Evolutionary conservation across 2,329 filamentous ascomycete genomes (phyloP), one percentile per base, ranked within the genome.

Genomic region (Pseudocercospora macadamiae): DNA sequence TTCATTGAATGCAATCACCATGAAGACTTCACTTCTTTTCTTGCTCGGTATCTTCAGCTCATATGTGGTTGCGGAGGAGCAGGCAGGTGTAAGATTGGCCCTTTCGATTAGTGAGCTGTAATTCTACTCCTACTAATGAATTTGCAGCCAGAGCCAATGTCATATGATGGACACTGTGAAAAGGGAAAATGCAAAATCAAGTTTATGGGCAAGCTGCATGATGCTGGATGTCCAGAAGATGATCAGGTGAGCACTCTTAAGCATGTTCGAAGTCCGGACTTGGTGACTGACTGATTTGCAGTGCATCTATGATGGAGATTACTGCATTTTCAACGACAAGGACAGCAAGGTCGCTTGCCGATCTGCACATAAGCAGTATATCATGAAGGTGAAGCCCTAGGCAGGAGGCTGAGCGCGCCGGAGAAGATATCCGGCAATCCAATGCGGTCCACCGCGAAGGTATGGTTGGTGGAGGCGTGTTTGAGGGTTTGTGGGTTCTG

Each of bases 131-230:
- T 42, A 18, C 14, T 42, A 8, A 16, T 3, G 4, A 21, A 18
- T 23, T 10, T 42, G n/a, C 9, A 47, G 42, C 42, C 42, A 25
- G 23, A 47, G 26, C 42, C 42, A 16, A 47, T 47, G 42, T 47
- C 42, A 6, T 47, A 47, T 14, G 42, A 28, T 23, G 42, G 42
- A 9, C 42, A 26, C 23, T 47, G 42, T 6, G 42, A 23, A 7
- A 26, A 47, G 8, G 42, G 42, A 14, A 47, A 47, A 47, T 47
- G 42, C 4, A 47, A 47, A 7, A 47, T 47, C 42, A 47, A 47
- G 4, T 47, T 28, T 14, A 47, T 28, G 42, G 42, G 42, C 3
- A 47, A 47, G 23, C 7, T 25, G 14, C 42, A 47, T 47, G 23
- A 47, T 47, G 42, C 42, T 25, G 23, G 42, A 18, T 47, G 42